Evolutionary conservation across 2,329 filamentous ascomycete species (phyloP), one percentile per base, ranked within the genome.

Genomic region (Calonectria pteridis): DNA sequence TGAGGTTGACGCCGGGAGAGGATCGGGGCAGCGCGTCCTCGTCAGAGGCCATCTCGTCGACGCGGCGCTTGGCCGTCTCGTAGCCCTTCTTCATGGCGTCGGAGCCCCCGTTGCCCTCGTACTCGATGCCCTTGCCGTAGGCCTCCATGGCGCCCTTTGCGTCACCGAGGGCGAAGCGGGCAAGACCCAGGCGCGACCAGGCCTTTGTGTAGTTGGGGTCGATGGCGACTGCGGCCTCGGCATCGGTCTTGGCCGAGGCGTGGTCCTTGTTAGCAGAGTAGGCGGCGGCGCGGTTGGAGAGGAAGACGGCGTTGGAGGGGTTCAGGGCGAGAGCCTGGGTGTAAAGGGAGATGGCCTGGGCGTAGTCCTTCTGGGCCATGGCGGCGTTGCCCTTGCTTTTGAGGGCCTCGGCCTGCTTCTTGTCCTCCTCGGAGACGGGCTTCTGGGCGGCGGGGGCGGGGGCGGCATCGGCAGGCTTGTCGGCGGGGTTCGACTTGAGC

Each of bases 31-130:
- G 78, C 65, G 81, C 77, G 33, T 79, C 81, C 65, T 81, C 87
- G 49, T 85, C 85, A 63, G 86, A 86, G 75, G 91, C 92, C 81
- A 96, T 91, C 85, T 98, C 95, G 76, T 96, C 95, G 58, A 97
- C 93, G 81, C 94, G 92, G 81, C 92, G 92, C 90, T 94, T 97
- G 67, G 96, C 96, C 20, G 97, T 98, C 90, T 98, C 96, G 83
- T 91, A 97, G 26, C 97, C 97, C 87, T 96, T 97, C 89, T 95
- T 96, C 97, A 98, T 98, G 74, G 96, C 95, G 20, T 98, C 96
- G 79, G 94, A 97, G 75, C 97, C 97, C 68, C 97, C 97, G 82
- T 93, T 97, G 66, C 97, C 96, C 86, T 99, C 97, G 77, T 95
- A 91, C 83, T 98, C 94, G 82, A 99, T 98, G 67, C 97, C 97